A percentile compares a stretch with the other conserved stretches of the same genome.
These are phyloP conservation scores for Aspergillus chevalieri DNA, from an alignment of 2,329 filamentous ascomycete species.

Conservation along the genomic window DNA sequence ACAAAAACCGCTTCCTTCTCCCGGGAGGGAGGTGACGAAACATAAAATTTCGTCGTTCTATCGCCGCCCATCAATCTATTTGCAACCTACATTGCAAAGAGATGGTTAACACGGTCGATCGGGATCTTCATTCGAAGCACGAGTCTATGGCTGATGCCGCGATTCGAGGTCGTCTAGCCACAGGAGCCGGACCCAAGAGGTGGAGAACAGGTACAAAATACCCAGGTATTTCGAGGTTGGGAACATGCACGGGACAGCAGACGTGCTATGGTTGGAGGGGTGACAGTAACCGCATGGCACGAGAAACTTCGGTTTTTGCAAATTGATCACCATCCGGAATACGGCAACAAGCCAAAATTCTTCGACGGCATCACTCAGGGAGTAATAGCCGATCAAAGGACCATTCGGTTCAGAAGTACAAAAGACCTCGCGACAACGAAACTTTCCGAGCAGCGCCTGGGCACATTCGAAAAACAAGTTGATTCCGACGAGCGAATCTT, in stretches of 20 bases:
- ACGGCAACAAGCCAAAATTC: conserved; percentile 31
- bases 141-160: conserved; percentile 49
- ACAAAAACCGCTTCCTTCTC: conserved; percentile 74
- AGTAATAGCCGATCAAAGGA: conserved; percentile 27
- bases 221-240: conserved; percentile 37
- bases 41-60: conserved; percentile 22
- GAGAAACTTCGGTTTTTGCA: conserved; percentile 12
- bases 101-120: conserved; percentile 64
- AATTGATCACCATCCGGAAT: conserved; percentile 28
- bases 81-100: conserved; percentile 48
- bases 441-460: conserved; percentile 21
- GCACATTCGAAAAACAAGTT: conserved; percentile 16
- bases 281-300: conserved; percentile 9
- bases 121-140: conserved; percentile 43
- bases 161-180: conserved; percentile 44
- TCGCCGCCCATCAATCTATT: conserved; percentile 55
- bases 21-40: conserved; percentile 28
- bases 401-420: conserved; percentile 36
- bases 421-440: conserved; percentile 50
- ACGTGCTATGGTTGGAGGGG: conserved; percentile 9
- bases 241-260: conserved; percentile 45
- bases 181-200: conserved; percentile 21
- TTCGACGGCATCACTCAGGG: conserved; percentile 20
- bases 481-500: conserved; percentile 56
- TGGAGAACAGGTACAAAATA: conserved; percentile 35